Base-by-base conservation (phyloP, 176 grass and related monocot genomes). In the Oryza coarctata region DNA sequence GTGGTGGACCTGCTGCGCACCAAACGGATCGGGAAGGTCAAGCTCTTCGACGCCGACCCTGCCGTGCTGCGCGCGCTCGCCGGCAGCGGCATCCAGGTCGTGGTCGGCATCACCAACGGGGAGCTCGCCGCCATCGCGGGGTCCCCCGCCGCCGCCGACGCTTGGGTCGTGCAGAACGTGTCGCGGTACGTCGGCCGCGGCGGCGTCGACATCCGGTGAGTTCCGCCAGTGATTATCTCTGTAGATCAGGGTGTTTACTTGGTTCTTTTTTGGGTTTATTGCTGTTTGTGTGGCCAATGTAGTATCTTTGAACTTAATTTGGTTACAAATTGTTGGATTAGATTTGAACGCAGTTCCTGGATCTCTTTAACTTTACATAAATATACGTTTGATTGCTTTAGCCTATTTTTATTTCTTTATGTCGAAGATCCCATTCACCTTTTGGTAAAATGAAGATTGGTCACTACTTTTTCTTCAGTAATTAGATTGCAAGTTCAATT, bases 171-270 rank as follows among this genome's bases (percentile, higher is more conserved):
- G 25, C 92, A 90, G 86, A 97, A 94, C 82, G 88, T 97, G 25
- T 80, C 94, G 43, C 91, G 86, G 9, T 94, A 92, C 84, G 64
- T 94, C 63, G 89, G 87, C 78, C 91, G 85, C 43, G 77, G 89
- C 9, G 94, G 94, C 20, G 89, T 89, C 33, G 82, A 90, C 86
- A 94, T 97, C 70, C 90, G 94, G 94, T 97, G 82, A 57, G 82
- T 68, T 3, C 11, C 43, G 8, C 30, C 28, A 1, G 32, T 3
- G 64, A 50, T 17, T 44, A 34, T 39, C 38, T 33, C 78, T 64
- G 52, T 57, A 57, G 6, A 57, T 41, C 9, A 71, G 5, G 62
- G 7, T 78, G 63, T 36, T 35, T 45, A 0, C 45, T 81, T 81
- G 17, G 55, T 71, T 67, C 23, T 84, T 85, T 26, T 78, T 68